phyloP scores from a whole-genome alignment of 805 yeast species.

The Kockiozyma suomiensis region DNA sequence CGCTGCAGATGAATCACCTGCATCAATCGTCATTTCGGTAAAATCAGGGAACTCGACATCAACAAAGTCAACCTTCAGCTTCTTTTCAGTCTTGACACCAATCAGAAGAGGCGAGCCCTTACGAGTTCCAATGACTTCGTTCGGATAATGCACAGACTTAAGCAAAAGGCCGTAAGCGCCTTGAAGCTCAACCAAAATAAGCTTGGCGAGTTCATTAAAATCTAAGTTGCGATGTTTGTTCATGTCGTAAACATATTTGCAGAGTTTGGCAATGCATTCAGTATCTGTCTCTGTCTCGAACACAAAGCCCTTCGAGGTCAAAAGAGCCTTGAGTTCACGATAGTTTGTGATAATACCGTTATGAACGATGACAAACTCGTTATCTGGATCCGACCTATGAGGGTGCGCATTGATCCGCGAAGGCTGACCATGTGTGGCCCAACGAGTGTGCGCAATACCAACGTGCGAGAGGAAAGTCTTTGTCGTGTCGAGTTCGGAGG shows the following conservation, averaged over 20 bases:
- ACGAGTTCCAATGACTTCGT: slow-evolving; percentile 95
- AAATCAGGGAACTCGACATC: slow-evolving; percentile 91
- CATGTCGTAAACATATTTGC: slow-evolving; percentile 85
- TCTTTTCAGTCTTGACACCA: slow-evolving; percentile 95
- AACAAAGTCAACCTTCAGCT: slow-evolving; percentile 95
- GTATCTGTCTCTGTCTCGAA: slow-evolving; percentile 96
- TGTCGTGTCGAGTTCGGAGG: slow-evolving; percentile 55
- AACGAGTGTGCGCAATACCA: slow-evolving; percentile 98
- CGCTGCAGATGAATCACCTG: slow-evolving; percentile 24
- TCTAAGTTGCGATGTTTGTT: slow-evolving; percentile 75
- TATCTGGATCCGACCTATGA: slow-evolving; percentile 79
- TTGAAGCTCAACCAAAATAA: slow-evolving; percentile 87
- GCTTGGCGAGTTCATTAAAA: slow-evolving; percentile 89
- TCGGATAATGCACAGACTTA: slow-evolving; percentile 88
- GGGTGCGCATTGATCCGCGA: slow-evolving; percentile 89
- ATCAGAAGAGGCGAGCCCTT: slow-evolving; percentile 96
- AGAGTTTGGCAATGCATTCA: slow-evolving; percentile 94
- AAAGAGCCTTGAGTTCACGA: slow-evolving; percentile 83
- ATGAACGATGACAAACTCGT: slow-evolving; percentile 91
- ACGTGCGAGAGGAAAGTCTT: slow-evolving; percentile 79
- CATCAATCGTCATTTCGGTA: slow-evolving; percentile 33
- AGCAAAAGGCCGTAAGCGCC: slow-evolving; percentile 97
- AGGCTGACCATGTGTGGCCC: slow-evolving; percentile 99
- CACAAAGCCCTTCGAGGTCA: slow-evolving; percentile 72
- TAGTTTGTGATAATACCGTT: slow-evolving; percentile 98